These are phyloP conservation scores for Oryza coarctata DNA, from an alignment of 176 grass and related monocot genomes.

Conservation along the genomic window DNA sequence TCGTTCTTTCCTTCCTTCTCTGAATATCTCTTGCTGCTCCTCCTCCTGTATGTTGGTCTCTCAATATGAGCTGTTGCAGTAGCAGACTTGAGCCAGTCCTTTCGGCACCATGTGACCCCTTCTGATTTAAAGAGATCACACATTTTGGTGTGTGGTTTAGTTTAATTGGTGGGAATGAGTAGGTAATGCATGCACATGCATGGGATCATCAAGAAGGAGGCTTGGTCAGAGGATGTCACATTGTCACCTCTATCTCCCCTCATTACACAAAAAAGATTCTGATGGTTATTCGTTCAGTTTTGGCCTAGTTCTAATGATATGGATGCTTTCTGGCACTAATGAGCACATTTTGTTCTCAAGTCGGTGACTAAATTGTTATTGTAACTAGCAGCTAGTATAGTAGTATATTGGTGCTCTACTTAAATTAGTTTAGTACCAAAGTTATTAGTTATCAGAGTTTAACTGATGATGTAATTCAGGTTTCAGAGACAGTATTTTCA, in stretches of 20 bases:
- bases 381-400: neutral
- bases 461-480: neutral
- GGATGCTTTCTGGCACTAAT: slow-evolving; percentile 37
- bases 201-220: slow-evolving; percentile 30
- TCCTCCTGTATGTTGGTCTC: slow-evolving; percentile 9
- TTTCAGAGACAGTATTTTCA: neutral
- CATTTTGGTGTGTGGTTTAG: slow-evolving; percentile 41
- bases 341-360: slow-evolving; percentile 18
- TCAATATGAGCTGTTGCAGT: slow-evolving; percentile 49
- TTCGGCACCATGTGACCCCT: slow-evolving; percentile 52
- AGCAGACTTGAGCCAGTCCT: slow-evolving; percentile 34
- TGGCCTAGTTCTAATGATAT: slow-evolving; percentile 34
- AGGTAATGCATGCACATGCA: slow-evolving; percentile 45
- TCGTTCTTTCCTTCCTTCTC: neutral
- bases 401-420: neutral
- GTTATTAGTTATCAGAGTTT: neutral
- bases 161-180: slow-evolving; percentile 51
- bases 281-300: slow-evolving; percentile 21
- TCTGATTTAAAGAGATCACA: slow-evolving; percentile 55
- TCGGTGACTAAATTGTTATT: neutral
- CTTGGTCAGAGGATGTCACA: slow-evolving; percentile 56
- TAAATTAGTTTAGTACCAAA: neutral
- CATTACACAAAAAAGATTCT: slow-evolving; percentile 47
- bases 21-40: slow-evolving; percentile 3
- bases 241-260: slow-evolving; percentile 43